phyloP scores from a whole-genome alignment of 768 basidiomycete genomes.

The Serendipita indica region DNA sequence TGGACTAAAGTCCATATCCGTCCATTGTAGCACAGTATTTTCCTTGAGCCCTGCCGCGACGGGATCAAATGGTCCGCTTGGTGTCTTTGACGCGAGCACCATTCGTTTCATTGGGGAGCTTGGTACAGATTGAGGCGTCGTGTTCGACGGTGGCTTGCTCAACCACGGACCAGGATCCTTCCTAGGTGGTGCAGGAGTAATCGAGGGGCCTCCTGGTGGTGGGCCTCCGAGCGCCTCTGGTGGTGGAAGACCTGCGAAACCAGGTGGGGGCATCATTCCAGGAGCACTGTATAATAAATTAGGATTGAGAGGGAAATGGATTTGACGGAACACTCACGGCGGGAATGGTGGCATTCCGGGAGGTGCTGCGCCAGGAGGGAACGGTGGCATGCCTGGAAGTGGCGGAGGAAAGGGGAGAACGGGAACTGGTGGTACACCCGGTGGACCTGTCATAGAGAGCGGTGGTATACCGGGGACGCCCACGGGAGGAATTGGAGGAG shows the following conservation, averaged over 20 bases:
- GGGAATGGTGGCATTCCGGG: constrained; percentile 24
- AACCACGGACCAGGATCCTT: constrained; percentile 17
- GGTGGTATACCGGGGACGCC: constrained; percentile 28
- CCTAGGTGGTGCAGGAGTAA: no score
- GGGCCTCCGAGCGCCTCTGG: constrained; percentile 26
- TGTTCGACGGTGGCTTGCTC: constrained; percentile 20
- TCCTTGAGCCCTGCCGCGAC: constrained; percentile 41
- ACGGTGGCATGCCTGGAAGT: constrained; percentile 33
- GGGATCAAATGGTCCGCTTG: constrained; percentile 33
- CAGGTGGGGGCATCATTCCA: constrained; percentile 32
- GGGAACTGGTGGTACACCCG: constrained; percentile 16
- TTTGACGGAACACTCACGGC: constrained; percentile 14
- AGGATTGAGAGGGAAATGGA: background rate
- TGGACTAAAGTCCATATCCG: constrained; percentile 64
- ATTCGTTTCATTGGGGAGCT: constrained; percentile 15
- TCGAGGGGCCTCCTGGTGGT: constrained; percentile 19
- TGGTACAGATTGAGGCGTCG: constrained; percentile 19
- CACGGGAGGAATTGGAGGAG: constrained; percentile 22
- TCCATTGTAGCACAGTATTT: constrained; percentile 53
- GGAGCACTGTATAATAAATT: background rate
- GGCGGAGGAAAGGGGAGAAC: constrained; percentile 25
- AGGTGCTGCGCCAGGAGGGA: constrained; percentile 37
- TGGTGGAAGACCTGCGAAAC: constrained; percentile 29
- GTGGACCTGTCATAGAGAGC: constrained; percentile 25
- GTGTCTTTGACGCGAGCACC: constrained; percentile 28